Conservation (phyloP, 495 filamentous ascomycete genomes). For the Daldinia decipiens region DNA sequence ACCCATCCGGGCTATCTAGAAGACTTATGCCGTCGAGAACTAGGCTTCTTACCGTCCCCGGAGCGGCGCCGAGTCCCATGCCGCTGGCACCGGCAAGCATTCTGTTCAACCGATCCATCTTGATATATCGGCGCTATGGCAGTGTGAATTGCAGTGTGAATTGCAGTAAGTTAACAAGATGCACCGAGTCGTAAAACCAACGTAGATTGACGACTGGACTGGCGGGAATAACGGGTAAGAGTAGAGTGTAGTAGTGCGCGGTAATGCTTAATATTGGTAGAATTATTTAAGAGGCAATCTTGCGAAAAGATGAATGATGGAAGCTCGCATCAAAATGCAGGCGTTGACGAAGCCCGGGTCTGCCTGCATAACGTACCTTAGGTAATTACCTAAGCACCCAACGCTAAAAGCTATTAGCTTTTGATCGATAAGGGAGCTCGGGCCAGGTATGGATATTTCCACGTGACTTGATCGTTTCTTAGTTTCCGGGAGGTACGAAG, state of each 20-base stretch:
- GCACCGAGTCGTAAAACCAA: not conserved
- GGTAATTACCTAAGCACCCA: constrained; percentile 39
- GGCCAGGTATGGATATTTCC: constrained; percentile 11
- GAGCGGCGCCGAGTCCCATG: constrained; percentile 77
- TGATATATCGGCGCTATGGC: constrained; percentile 30
- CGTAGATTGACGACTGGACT: not conserved
- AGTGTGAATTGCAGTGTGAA: constrained; percentile 12
- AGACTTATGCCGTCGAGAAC: not conserved
- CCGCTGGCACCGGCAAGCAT: constrained; percentile 82
- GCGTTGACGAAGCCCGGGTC: constrained; percentile 44
- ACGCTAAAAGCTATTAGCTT: constrained; percentile 7
- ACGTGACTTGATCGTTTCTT: not conserved
- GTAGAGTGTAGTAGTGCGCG: not conserved
- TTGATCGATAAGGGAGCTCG: constrained; percentile 42
- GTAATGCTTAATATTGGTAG: constrained; percentile 21
- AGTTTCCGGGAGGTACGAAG: too few species aligned
- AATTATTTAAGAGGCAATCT: constrained; percentile 21
- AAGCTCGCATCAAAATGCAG: constrained; percentile 32
- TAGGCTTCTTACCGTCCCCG: constrained; percentile 74
- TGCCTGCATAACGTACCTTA: constrained; percentile 33
- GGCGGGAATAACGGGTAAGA: not conserved
- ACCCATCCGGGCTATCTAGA: not conserved
- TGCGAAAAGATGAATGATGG: constrained; percentile 10
- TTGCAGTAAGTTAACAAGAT: constrained; percentile 7
- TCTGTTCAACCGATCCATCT: constrained; percentile 87